Conservation (phyloP, 176 grass and related monocot species). For the Cenchrus fungigraminus region DNA sequence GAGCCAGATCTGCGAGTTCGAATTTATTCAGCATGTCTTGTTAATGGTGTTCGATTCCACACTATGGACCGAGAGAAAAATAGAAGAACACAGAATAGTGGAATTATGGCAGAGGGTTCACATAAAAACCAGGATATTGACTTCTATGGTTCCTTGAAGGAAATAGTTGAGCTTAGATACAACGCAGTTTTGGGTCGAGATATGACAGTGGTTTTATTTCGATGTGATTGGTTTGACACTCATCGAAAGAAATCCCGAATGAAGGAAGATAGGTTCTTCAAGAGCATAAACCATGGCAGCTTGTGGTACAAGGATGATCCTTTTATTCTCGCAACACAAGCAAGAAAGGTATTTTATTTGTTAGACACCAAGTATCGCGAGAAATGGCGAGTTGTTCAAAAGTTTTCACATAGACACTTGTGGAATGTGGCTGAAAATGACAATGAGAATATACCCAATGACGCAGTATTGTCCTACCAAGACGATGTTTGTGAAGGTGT, state of each 20-base stretch:
- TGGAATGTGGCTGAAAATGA: neutral
- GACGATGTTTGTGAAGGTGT: neutral
- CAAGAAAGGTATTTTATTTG: neutral
- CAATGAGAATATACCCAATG: neutral
- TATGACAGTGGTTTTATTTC: neutral
- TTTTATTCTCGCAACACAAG: neutral
- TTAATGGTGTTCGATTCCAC: conserved; percentile 2
- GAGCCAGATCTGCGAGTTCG: neutral
- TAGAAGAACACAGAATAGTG: neutral
- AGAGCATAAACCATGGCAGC: neutral
- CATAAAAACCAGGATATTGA: neutral
- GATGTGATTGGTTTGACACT: neutral
- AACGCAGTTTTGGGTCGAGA: neutral
- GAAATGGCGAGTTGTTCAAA: neutral
- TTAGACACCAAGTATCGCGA: neutral
- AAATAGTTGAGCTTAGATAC: neutral
- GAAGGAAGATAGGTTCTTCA: neutral
- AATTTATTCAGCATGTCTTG: neutral
- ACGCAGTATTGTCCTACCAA: neutral
- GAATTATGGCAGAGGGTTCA: neutral
- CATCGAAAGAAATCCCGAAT: neutral
- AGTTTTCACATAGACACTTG: neutral
- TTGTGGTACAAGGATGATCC: neutral
- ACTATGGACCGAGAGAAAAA: neutral
- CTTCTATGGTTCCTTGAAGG: neutral